Evolutionary conservation across 2,329 filamentous ascomycete genomes (phyloP).

Genomic region (Penicillium sclerotigenum): DNA sequence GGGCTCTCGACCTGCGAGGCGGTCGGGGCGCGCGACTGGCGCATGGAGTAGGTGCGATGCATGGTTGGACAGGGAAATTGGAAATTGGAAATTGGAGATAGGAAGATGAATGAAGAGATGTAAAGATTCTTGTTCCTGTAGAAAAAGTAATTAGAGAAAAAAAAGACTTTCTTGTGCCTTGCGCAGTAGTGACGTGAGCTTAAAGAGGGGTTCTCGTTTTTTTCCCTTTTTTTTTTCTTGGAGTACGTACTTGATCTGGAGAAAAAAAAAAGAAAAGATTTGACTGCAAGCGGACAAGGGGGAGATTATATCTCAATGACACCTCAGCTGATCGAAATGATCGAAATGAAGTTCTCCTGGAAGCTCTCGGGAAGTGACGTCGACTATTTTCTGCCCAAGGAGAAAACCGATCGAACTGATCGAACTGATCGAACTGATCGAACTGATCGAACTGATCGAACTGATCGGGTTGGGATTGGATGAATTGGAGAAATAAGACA

Average conservation of each 20-base stretch:
- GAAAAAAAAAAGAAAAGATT: background rate
- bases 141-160: slow-evolving; percentile 7
- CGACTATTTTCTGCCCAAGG: slow-evolving; percentile 7
- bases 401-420: background rate
- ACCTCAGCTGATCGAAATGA: background rate
- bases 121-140: slow-evolving; percentile 14
- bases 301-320: background rate
- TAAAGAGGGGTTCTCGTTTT: slow-evolving; percentile 3
- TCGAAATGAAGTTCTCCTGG: slow-evolving; percentile 8
- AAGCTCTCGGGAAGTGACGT: slow-evolving; percentile 11
- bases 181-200: slow-evolving; percentile 37
- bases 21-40: slow-evolving; percentile 91
- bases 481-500: background rate
- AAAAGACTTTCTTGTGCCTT: slow-evolving; percentile 17
- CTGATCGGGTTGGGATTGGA: slow-evolving; percentile 1
- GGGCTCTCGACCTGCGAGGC: slow-evolving; percentile 90
- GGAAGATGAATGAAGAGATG: background rate
- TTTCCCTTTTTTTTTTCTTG: background rate
- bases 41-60: slow-evolving; percentile 99
- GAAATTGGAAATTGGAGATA: background rate
- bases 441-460: background rate
- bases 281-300: slow-evolving; percentile 19
- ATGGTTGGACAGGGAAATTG: slow-evolving; percentile 48
- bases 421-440: no score
- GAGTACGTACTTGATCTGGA: slow-evolving; percentile 1